phyloP scores from a whole-genome alignment of 2,329 filamentous ascomycete species.

The Exophiala alcalophila region DNA sequence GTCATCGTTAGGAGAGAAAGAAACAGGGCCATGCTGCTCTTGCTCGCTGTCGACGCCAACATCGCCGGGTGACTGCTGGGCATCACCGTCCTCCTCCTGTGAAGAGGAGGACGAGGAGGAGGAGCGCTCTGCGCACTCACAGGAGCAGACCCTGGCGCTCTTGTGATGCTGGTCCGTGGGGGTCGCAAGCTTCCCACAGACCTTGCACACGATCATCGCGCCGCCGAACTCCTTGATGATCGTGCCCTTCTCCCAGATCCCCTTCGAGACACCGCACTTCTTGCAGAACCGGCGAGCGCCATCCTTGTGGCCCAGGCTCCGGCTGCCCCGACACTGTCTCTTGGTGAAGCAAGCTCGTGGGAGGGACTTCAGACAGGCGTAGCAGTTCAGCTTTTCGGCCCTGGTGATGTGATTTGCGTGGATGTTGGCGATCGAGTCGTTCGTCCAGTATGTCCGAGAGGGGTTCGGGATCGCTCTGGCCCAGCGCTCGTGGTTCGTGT shows the following conservation, averaged over 20 bases:
- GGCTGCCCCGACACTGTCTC: slow-evolving; percentile 21
- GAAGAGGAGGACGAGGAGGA: no score
- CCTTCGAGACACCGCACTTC: slow-evolving; percentile 20
- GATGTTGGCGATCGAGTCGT: slow-evolving; percentile 9
- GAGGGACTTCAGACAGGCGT: slow-evolving; percentile 27
- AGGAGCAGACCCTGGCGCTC: no score
- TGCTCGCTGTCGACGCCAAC: no score
- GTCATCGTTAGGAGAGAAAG: no score
- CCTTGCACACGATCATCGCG: slow-evolving; percentile 6
- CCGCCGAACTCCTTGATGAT: slow-evolving; percentile 1
- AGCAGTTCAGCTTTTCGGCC: slow-evolving; percentile 22
- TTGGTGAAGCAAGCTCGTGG: slow-evolving; percentile 19
- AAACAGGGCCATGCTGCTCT: no score
- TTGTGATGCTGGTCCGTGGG: no score
- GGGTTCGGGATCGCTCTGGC: slow-evolving; percentile 8
- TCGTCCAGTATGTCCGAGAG: not conserved
- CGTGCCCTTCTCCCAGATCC: slow-evolving; percentile 26
- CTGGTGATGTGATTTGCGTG: slow-evolving; percentile 13
- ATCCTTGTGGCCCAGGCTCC: slow-evolving; percentile 27
- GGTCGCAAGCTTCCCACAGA: no score
- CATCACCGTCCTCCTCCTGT: no score
- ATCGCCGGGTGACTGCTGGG: no score
- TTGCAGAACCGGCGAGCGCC: slow-evolving; percentile 26
- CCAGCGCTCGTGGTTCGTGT: slow-evolving; percentile 7
- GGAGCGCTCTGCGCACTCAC: no score